These are phyloP conservation scores for Sugiyamaella sp. DNA, from an alignment of 1,139 yeast genomes.

Conservation along the genomic window DNA sequence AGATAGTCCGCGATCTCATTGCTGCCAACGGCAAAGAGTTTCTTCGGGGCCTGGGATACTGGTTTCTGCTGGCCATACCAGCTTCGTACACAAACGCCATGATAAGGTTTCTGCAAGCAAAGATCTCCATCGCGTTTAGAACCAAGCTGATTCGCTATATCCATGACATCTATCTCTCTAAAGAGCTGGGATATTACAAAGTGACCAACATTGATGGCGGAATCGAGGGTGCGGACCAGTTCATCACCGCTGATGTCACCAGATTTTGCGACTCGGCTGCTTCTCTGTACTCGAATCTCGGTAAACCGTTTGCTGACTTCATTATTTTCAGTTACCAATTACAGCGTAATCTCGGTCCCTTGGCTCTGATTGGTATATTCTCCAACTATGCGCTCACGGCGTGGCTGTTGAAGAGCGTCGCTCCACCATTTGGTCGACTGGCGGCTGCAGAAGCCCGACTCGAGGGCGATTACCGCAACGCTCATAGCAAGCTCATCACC, in stretches of 20 bases:
- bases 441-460: conserved; percentile 69
- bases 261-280: conserved; percentile 83
- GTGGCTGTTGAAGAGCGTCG: conserved; percentile 64
- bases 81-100: conserved; percentile 93
- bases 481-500: conserved; percentile 80
- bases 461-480: conserved; percentile 88
- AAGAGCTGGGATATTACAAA: conserved; percentile 81
- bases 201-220: conserved; percentile 48
- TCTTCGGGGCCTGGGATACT: conserved; percentile 73
- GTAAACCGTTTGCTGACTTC: conserved; percentile 88
- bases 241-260: conserved; percentile 82
- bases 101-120: conserved; percentile 76
- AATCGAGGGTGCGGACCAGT: conserved; percentile 62
- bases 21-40: conserved; percentile 80
- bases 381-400: conserved; percentile 83
- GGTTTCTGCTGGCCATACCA: conserved; percentile 91
- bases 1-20: conserved; percentile 85
- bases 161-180: conserved; percentile 86
- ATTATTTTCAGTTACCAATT: conserved; percentile 85
- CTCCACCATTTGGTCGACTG: conserved; percentile 86
- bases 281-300: conserved; percentile 82
- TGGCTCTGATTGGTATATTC: conserved; percentile 81
- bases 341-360: conserved; percentile 80
- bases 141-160: conserved; percentile 82
- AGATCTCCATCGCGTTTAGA: conserved; percentile 81